Evolutionary conservation across 2,329 filamentous ascomycete species (phyloP).

Genomic region (Acephala macrosclerotiorum): DNA sequence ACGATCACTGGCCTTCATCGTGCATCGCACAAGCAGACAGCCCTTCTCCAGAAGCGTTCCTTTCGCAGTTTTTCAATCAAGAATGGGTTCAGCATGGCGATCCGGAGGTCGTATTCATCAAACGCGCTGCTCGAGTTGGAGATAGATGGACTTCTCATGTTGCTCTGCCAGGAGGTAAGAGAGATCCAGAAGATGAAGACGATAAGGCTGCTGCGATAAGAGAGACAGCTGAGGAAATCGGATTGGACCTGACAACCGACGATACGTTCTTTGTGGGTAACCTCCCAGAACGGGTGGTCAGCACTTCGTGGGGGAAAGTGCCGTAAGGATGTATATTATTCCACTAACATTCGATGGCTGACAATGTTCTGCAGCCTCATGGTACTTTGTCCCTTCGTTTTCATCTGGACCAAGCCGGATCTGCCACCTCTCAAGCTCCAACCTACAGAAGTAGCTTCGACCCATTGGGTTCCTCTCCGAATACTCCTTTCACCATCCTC

Average conservation of each 20-base stretch:
- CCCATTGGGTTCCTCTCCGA: slow-evolving; percentile 72
- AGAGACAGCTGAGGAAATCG: slow-evolving; percentile 72
- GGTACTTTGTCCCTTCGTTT: slow-evolving; percentile 74
- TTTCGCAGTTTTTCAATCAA: slow-evolving; percentile 67
- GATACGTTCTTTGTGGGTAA: slow-evolving; percentile 62
- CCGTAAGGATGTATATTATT: slow-evolving; percentile 54
- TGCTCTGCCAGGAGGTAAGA: slow-evolving; percentile 71
- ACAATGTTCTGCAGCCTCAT: slow-evolving; percentile 57
- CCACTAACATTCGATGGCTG: slow-evolving; percentile 30
- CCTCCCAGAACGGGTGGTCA: slow-evolving; percentile 70
- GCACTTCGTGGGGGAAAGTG: slow-evolving; percentile 70
- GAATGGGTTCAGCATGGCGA: slow-evolving; percentile 71
- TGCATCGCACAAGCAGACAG: slow-evolving; percentile 30
- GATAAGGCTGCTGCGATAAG: slow-evolving; percentile 68
- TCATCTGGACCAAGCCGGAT: slow-evolving; percentile 63
- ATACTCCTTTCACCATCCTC: slow-evolving; percentile 65
- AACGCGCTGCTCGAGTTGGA: slow-evolving; percentile 67
- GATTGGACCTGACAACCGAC: slow-evolving; percentile 61
- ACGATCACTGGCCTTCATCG: slow-evolving; percentile 57
- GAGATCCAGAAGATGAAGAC: slow-evolving; percentile 68
- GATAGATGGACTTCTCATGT: slow-evolving; percentile 76
- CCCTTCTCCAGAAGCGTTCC: slow-evolving; percentile 45
- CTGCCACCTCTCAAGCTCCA: slow-evolving; percentile 67
- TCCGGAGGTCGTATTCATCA: slow-evolving; percentile 76
- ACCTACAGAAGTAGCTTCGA: slow-evolving; percentile 71